A percentile compares a stretch with the other conserved stretches of the same genome.
phyloP scores from a whole-genome alignment of 2,329 filamentous ascomycete species.

The Arthrobotrys sphaeroides region DNA sequence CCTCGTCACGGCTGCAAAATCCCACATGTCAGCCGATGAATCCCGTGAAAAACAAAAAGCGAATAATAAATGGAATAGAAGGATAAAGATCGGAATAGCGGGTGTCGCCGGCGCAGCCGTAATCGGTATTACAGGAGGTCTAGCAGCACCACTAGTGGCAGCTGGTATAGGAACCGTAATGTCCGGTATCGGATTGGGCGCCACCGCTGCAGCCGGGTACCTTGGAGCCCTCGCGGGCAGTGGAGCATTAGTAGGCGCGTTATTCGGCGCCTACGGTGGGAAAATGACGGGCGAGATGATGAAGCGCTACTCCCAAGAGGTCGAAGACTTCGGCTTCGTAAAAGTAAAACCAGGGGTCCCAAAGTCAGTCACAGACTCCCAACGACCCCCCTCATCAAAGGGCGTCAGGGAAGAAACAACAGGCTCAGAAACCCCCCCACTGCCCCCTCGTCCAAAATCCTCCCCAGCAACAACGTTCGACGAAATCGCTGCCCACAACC shows the following conservation, averaged over 20 bases:
- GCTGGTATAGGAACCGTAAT: slow-evolving; percentile 82
- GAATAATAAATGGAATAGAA: slow-evolving; percentile 71
- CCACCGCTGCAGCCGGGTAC: slow-evolving; percentile 78
- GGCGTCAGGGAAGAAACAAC: background rate
- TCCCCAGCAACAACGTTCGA: slow-evolving; percentile 38
- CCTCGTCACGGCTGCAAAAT: slow-evolving; percentile 75
- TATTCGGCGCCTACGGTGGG: slow-evolving; percentile 91
- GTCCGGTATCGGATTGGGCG: slow-evolving; percentile 77
- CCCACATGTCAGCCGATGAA: slow-evolving; percentile 78
- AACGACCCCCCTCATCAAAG: slow-evolving; percentile 59
- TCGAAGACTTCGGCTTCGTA: slow-evolving; percentile 88
- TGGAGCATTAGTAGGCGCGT: slow-evolving; percentile 78
- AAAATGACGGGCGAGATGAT: slow-evolving; percentile 86
- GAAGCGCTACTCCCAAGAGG: slow-evolving; percentile 84
- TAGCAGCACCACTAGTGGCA: slow-evolving; percentile 79
- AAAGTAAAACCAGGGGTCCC: slow-evolving; percentile 69
- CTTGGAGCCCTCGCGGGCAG: slow-evolving; percentile 83
- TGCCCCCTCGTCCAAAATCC: slow-evolving; percentile 3
- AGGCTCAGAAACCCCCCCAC: slow-evolving; percentile 58
- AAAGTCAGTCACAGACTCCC: slow-evolving; percentile 24
- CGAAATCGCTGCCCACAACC: slow-evolving; percentile 58
- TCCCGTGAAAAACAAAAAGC: slow-evolving; percentile 78
- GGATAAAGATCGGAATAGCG: slow-evolving; percentile 85
- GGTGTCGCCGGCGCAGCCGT: slow-evolving; percentile 87
- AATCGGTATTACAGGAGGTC: slow-evolving; percentile 81